Percentiles rank a stretch among this genome's conserved stretches.
phyloP scores from a whole-genome alignment of 2,329 filamentous ascomycete species.

The Cercospora brassicicola region DNA sequence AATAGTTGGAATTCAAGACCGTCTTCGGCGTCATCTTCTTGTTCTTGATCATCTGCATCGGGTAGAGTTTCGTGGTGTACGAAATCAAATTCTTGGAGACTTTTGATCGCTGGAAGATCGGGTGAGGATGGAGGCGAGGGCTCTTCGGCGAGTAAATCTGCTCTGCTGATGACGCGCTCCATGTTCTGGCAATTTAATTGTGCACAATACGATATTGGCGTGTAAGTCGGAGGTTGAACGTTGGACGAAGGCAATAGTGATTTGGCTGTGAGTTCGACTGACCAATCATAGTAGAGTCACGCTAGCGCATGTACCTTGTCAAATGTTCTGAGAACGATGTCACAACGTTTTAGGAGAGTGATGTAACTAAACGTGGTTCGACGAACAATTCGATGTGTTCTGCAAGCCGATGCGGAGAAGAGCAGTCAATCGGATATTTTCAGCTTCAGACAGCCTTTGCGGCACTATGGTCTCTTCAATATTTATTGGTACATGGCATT shows the following conservation, averaged over 20 bases:
- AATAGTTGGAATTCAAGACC: constrained; percentile 28
- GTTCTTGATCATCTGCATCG: neutral
- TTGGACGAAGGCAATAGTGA: neutral
- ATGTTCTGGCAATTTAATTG: neutral
- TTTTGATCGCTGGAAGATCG: constrained; percentile 8
- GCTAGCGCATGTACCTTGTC: neutral
- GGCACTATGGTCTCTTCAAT: neutral
- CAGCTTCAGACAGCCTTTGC: neutral
- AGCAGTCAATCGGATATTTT: neutral
- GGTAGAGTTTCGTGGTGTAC: constrained; percentile 15
- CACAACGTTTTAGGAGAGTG: neutral
- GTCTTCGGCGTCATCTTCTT: constrained; percentile 12
- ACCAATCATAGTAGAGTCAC: neutral
- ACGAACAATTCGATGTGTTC: neutral
- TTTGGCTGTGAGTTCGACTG: neutral
- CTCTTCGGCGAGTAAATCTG: constrained; percentile 23
- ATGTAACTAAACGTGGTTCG: neutral
- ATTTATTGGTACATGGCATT: constrained; percentile 1
- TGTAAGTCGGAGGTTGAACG: neutral
- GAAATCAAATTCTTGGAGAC: constrained; percentile 23
- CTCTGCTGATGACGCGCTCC: constrained; percentile 26
- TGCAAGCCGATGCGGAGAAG: neutral
- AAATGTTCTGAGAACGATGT: neutral
- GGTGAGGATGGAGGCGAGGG: constrained; percentile 18
- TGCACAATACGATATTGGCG: neutral